These are phyloP conservation scores for Taxillus chinensis DNA, from an alignment of 164 flowering plant species.

Conservation along the genomic window DNA sequence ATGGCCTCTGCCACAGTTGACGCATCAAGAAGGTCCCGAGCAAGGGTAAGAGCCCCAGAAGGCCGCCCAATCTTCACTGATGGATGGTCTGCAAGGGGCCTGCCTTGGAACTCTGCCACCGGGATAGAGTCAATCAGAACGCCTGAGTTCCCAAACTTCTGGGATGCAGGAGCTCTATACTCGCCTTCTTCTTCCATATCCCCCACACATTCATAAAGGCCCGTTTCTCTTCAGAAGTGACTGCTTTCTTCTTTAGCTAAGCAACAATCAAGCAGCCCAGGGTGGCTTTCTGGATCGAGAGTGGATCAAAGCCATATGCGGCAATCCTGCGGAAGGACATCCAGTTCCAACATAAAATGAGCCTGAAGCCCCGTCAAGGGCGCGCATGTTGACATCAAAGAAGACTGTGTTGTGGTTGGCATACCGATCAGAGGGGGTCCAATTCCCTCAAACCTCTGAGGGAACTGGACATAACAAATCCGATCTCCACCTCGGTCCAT, in stretches of 20 bases:
- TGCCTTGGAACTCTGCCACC: constrained; percentile 61
- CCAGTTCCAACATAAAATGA: constrained; percentile 77
- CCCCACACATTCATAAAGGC: constrained; percentile 50
- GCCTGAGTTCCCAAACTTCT: constrained; percentile 57
- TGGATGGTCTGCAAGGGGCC: constrained; percentile 65
- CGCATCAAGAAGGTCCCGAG: constrained; percentile 49
- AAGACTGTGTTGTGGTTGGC: constrained; percentile 73
- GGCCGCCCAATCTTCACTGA: constrained; percentile 53
- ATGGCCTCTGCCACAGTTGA: constrained; percentile 65
- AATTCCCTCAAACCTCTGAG: constrained; percentile 70
- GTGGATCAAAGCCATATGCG: constrained; percentile 71
- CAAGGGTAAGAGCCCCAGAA: constrained; percentile 52
- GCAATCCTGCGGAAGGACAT: constrained; percentile 58
- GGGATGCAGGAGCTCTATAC: constrained; percentile 34
- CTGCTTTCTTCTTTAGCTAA: constrained; percentile 22
- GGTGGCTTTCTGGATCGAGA: constrained; percentile 39
- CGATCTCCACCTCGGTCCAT: constrained; percentile 79
- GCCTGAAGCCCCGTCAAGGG: constrained; percentile 69
- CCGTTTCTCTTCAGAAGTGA: constrained; percentile 38
- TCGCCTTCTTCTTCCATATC: constrained; percentile 22
- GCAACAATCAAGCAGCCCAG: constrained; percentile 43
- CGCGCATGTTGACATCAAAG: constrained; percentile 74
- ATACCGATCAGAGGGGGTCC: constrained; percentile 76
- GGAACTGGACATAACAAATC: constrained; percentile 69
- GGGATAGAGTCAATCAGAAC: constrained; percentile 53